These are phyloP conservation scores for Solanum phureja DNA, from an alignment of 257 asterid species.

Conservation along the genomic window DNA sequence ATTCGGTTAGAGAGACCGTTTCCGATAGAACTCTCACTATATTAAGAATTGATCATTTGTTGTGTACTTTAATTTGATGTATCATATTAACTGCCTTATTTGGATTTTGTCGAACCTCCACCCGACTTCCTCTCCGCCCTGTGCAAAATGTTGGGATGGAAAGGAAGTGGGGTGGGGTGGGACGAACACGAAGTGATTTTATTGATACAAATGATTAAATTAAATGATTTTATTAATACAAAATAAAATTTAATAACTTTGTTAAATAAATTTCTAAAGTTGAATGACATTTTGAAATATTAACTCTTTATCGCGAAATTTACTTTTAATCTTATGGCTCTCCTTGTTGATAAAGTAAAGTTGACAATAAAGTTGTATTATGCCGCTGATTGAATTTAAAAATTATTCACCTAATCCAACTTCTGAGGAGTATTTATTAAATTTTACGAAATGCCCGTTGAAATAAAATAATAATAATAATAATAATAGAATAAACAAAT, in stretches of 20 bases:
- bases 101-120: no score
- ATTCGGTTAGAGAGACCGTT: fast-evolving
- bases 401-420: background rate
- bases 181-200: no score
- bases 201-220: no score
- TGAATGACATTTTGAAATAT: no score
- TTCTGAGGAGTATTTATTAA: background rate
- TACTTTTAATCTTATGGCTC: background rate
- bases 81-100: background rate
- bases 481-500: background rate
- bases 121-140: no score
- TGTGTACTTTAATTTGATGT: background rate
- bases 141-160: no score
- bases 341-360: background rate
- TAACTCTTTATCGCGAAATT: background rate
- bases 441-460: background rate
- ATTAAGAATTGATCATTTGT: background rate
- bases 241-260: no score
- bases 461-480: background rate
- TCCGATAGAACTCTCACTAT: background rate
- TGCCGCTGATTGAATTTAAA: background rate
- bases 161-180: background rate
- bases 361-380: background rate
- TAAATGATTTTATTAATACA: no score
- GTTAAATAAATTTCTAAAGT: no score